These are phyloP conservation scores for Escallonia rubra DNA, from an alignment of 129 eudicot species.

Conservation along the genomic window DNA sequence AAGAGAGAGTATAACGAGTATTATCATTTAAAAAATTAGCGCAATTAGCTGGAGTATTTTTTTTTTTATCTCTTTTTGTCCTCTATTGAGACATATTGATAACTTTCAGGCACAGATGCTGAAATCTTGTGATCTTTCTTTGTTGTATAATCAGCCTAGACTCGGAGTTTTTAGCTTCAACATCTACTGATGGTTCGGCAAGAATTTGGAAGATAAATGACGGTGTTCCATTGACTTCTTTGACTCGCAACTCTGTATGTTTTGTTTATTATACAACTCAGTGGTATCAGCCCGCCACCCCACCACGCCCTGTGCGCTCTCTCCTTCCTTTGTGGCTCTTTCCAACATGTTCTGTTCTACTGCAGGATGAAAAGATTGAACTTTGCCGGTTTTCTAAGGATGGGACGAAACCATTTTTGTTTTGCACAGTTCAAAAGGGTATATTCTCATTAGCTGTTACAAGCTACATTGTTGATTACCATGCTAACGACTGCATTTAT, in stretches of 20 bases:
- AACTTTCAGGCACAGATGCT: background rate
- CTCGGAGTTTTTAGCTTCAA: constrained; percentile 93
- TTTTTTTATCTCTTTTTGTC: background rate
- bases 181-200: constrained; percentile 92
- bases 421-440: constrained; percentile 87
- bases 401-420: constrained; percentile 89
- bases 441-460: constrained; percentile 9
- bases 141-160: constrained; percentile 61
- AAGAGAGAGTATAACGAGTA: too few species aligned
- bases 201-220: constrained; percentile 91
- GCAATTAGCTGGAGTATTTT: background rate
- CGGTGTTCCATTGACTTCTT: constrained; percentile 71
- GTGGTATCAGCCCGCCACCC: background rate
- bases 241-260: constrained; percentile 74
- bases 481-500: constrained; percentile 1
- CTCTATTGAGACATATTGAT: background rate
- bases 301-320: background rate
- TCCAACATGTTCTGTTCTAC: constrained; percentile 6
- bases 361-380: constrained; percentile 86
- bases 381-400: constrained; percentile 91
- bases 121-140: constrained; percentile 6
- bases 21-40: too few species aligned
- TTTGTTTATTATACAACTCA: background rate
- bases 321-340: constrained; percentile 12
- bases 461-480: background rate